A percentile compares a stretch with the other conserved stretches of the same genome.
phyloP scores from a whole-genome alignment of 2,329 filamentous ascomycete genomes.

The Colletotrichum paranaense region DNA sequence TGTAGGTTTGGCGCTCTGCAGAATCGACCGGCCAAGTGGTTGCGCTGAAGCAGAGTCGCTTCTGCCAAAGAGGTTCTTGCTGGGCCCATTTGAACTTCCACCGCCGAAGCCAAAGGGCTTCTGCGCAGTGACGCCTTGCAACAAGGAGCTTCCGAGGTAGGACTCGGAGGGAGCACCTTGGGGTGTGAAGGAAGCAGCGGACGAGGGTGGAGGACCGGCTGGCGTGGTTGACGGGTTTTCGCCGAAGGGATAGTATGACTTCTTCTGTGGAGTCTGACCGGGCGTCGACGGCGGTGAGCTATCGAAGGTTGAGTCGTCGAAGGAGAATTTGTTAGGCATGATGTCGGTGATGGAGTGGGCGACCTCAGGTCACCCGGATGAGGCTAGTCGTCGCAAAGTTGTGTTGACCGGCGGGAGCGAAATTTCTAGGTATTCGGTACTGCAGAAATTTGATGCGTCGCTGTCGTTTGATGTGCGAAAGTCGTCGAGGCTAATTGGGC shows the following conservation, averaged over 20 bases:
- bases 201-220: conserved; percentile 62
- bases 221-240: conserved; percentile 65
- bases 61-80: conserved; percentile 51
- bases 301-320: conserved; percentile 53
- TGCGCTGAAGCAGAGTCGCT: conserved; percentile 51
- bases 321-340: conserved; percentile 56
- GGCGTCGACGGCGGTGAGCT: conserved; percentile 63
- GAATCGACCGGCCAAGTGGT: conserved; percentile 61
- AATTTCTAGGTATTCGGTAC: not conserved
- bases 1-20: conserved; percentile 43
- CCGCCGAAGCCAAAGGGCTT: conserved; percentile 54
- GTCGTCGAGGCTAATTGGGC: conserved; percentile 2
- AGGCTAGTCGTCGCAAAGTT: conserved; percentile 9
- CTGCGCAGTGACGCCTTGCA: conserved; percentile 53
- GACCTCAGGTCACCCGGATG: conserved; percentile 32
- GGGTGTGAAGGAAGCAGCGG: conserved; percentile 66
- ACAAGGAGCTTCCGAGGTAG: conserved; percentile 65
- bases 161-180: conserved; percentile 66
- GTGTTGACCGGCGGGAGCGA: not conserved
- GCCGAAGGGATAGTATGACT: conserved; percentile 49
- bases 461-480: not conserved
- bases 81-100: conserved; percentile 43
- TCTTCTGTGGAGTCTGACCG: conserved; percentile 36
- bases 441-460: not conserved
- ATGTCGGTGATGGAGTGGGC: conserved; percentile 33